phyloP scores from a whole-genome alignment of 1,284 basidiomycete species.

The Fomitopsis palustris region DNA sequence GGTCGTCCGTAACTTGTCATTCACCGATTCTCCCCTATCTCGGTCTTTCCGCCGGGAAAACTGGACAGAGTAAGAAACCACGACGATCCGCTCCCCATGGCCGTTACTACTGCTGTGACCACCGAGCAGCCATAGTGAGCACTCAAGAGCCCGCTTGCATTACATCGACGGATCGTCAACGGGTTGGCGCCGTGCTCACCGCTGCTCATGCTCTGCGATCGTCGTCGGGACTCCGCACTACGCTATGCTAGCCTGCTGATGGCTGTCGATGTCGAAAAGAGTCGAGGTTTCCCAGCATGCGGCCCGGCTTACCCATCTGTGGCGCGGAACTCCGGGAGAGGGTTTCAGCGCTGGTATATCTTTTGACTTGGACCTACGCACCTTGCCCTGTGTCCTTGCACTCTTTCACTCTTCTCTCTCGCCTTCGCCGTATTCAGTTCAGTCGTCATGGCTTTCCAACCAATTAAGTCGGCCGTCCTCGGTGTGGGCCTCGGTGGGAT shows the following conservation, averaged over 20 bases:
- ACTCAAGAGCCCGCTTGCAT: no score
- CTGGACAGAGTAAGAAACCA: no score
- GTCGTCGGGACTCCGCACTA: conserved; percentile 3
- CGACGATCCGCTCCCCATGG: no score
- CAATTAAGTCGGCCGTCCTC: conserved; percentile 69
- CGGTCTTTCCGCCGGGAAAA: no score
- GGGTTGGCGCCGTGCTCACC: not conserved
- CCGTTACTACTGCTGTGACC: not conserved
- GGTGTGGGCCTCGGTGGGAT: conserved; percentile 75
- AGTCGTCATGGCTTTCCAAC: conserved; percentile 17
- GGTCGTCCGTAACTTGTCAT: no score
- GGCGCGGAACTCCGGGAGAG: not conserved
- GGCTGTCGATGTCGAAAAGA: not conserved
- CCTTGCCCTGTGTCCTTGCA: not conserved
- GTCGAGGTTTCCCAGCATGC: not conserved
- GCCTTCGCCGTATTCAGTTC: not conserved
- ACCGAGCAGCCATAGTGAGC: not conserved
- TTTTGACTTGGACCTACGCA: not conserved
- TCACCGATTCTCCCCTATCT: no score
- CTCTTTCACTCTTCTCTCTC: not conserved
- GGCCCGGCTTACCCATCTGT: not conserved
- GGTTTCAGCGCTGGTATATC: not conserved
- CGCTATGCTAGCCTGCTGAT: not conserved
- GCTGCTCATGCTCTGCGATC: not conserved
- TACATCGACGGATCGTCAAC: not conserved